Conservation (phyloP, 176 grass and related monocot species). For the Metroxylon sagu region DNA sequence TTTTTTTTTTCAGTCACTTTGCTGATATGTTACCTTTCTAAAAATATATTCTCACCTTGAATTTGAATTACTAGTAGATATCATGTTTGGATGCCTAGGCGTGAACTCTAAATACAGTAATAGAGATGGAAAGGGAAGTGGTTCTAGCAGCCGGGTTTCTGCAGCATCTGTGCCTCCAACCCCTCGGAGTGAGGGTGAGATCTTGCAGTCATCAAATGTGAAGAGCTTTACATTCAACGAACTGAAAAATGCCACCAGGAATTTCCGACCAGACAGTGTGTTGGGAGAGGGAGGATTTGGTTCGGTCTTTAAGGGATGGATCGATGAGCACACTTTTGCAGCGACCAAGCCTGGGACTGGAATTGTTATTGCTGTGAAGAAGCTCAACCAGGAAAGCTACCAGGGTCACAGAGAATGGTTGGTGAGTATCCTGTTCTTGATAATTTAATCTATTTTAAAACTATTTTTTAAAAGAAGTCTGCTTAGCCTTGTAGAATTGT, state of each 20-base stretch:
- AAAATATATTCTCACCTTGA: neutral
- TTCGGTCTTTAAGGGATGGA: slow-evolving; percentile 94
- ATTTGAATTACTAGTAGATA: neutral
- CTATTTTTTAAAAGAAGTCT: too few species aligned
- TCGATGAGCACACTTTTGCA: slow-evolving; percentile 61
- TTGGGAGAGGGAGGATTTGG: slow-evolving; percentile 86
- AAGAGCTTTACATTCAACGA: slow-evolving; percentile 68
- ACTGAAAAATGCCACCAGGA: slow-evolving; percentile 66
- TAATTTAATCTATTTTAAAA: too few species aligned
- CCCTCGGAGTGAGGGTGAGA: slow-evolving; percentile 63
- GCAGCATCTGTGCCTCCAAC: slow-evolving; percentile 49
- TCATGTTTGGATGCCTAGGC: slow-evolving; percentile 30
- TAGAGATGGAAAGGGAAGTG: slow-evolving; percentile 33
- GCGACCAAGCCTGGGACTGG: slow-evolving; percentile 67
- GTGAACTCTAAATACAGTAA: slow-evolving; percentile 51
- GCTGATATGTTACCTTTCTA: neutral
- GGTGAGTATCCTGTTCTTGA: slow-evolving; percentile 30
- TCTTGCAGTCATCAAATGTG: slow-evolving; percentile 71
- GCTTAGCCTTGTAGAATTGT: too few species aligned
- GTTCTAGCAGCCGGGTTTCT: slow-evolving; percentile 45
- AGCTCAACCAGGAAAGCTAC: slow-evolving; percentile 79
- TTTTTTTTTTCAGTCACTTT: neutral
- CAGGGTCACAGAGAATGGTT: slow-evolving; percentile 96
- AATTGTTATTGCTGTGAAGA: slow-evolving; percentile 84
- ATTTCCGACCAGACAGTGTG: slow-evolving; percentile 74